A percentile compares a stretch with the other conserved stretches of the same genome.
Conservation (phyloP, 2,329 filamentous ascomycete genomes). For the Trichophyton rubrum region DNA sequence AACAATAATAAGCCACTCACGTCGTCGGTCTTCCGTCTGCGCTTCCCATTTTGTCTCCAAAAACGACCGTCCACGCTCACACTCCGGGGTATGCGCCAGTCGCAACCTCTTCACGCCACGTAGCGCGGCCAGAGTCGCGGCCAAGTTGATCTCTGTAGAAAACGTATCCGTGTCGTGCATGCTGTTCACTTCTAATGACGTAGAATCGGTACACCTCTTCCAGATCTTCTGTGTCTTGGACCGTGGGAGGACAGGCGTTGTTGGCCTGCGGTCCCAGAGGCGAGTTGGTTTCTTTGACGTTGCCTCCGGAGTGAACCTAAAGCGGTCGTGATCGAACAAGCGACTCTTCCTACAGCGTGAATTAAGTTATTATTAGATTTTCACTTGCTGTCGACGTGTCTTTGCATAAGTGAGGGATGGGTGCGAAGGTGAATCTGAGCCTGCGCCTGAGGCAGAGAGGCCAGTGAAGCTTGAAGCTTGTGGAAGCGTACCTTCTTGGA, state of each 20-base stretch:
- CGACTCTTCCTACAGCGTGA: not conserved
- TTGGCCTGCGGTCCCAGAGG: slow-evolving; percentile 35
- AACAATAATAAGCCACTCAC: slow-evolving; percentile 16
- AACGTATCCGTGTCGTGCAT: slow-evolving; percentile 15
- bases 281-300: slow-evolving; percentile 24
- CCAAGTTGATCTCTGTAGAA: slow-evolving; percentile 24
- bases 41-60: slow-evolving; percentile 32
- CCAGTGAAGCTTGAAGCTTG: not conserved
- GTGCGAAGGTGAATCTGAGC: not conserved
- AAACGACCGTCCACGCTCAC: slow-evolving; percentile 23
- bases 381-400: not conserved
- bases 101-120: slow-evolving; percentile 29
- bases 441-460: not conserved
- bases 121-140: slow-evolving; percentile 18
- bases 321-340: slow-evolving; percentile 14
- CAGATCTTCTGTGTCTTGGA: slow-evolving; percentile 34
- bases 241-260: slow-evolving; percentile 29
- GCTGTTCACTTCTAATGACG: slow-evolving; percentile 14
- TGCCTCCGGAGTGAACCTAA: slow-evolving; percentile 33
- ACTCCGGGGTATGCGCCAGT: slow-evolving; percentile 12
- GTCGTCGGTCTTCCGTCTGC: slow-evolving; percentile 20
- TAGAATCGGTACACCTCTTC: slow-evolving; percentile 32
- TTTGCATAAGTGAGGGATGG: not conserved
- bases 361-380: not conserved
- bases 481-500: not conserved